Percentiles rank a stretch among this genome's conserved stretches.
These are phyloP conservation scores for Hypoxylon sp. DNA, from an alignment of 2,329 filamentous ascomycete genomes.

Conservation along the genomic window DNA sequence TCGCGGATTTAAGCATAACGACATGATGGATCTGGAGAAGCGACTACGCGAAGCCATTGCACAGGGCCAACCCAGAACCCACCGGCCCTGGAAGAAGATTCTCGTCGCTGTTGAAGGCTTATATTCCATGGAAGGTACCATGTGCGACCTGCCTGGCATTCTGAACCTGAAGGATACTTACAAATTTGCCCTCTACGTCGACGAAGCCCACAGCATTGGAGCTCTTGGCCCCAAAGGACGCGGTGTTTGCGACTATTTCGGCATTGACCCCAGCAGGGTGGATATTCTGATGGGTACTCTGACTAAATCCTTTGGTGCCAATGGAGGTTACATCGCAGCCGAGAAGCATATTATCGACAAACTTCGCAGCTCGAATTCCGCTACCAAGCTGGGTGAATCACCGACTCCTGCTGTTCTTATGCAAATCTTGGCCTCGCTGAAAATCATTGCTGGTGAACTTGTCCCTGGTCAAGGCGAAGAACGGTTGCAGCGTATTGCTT, in stretches of 20 bases:
- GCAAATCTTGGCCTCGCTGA: conserved; percentile 89
- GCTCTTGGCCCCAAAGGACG: conserved; percentile 89
- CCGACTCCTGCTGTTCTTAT: conserved; percentile 89
- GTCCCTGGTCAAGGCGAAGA: conserved; percentile 94
- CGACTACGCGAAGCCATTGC: conserved; percentile 93
- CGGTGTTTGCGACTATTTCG: conserved; percentile 98
- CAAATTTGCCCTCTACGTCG: conserved; percentile 96
- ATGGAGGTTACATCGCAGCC: conserved; percentile 93
- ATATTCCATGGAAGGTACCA: conserved; percentile 99
- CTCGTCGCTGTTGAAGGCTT: conserved; percentile 95
- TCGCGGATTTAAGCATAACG: conserved; percentile 97
- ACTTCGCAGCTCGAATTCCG: conserved; percentile 87
- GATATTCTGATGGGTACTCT: conserved; percentile 98
- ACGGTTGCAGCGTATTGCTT: conserved; percentile 93
- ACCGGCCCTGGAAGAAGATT: conserved; percentile 99
- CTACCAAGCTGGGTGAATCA: conserved; percentile 88
- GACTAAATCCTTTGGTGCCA: conserved; percentile 98
- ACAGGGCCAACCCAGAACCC: conserved; percentile 97
- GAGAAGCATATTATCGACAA: conserved; percentile 95
- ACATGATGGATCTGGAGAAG: conserved; percentile 89
- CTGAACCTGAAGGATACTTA: conserved; percentile 92
- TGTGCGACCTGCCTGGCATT: conserved; percentile 96
- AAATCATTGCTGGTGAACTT: conserved; percentile 90
- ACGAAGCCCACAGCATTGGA: conserved; percentile 96
- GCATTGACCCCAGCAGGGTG: conserved; percentile 86